Evolutionary conservation across 75 land plant genomes (phyloP), one percentile per base, ranked within the genome.

Genomic region (Pinus albicaulis): DNA sequence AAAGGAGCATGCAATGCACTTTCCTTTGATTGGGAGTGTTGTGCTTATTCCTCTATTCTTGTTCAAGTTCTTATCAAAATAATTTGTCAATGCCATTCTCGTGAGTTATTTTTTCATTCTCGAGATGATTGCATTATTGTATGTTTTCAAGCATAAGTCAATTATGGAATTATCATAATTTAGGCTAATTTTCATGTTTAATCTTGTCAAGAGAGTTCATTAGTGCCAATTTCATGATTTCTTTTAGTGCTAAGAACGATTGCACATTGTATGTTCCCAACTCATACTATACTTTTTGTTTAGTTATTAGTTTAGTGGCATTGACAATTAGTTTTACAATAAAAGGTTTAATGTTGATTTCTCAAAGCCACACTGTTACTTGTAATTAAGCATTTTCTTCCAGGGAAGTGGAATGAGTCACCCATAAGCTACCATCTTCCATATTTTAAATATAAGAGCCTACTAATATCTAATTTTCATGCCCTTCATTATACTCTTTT

Each of bases 1-100:
- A 66, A 98, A 87, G 80, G 99, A 91, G 75, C 95, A 95, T 86
- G 99, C 99, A 11, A 98, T 98, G 91, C 91, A 96, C 19, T 98
- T 98, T 57, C 99, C 99, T 25, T 84, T 98, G 63, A 88, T 98
- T 77, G 99, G 98, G 3, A 98, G 99, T 85, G 99, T 93, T 36
- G 91, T 98, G 80, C 87, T 98, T 20, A 76, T 95, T 59, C 92
- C 98, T n/a, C 79, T 98, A 7, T 98, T 98, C 77, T 80, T 95
- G 38, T 98, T 98, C 87, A 98, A 98, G 88, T 98, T 98, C 76
- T 76, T 98, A 23, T 90, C 99, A 7, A 98, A 98, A 79, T 95
- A 98, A 84, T 79, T 98, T 89, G 93, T 98, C 78, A 98, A 98
- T 82, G 87, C 92, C 59, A 88, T 95, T 44, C 87, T 98, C 71